Evolutionary conservation across 2,329 filamentous ascomycete genomes (phyloP).

Genomic region (Penicillium sp.): DNA sequence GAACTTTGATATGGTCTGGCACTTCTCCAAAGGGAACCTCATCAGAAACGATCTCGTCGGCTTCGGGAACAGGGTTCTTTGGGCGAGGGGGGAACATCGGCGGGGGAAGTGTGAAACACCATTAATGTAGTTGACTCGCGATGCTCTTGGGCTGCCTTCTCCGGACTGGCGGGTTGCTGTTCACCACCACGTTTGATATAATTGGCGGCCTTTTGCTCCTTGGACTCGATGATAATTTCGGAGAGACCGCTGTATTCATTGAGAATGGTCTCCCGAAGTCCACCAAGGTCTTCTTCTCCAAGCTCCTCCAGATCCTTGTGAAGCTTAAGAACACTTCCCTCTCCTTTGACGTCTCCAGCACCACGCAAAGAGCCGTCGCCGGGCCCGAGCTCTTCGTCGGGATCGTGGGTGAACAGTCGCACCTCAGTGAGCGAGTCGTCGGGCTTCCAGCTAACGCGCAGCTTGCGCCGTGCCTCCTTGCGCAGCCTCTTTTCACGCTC

Average conservation of each 20-base stretch:
- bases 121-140: constrained; percentile 46
- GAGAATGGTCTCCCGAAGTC: constrained; percentile 40
- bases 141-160: constrained; percentile 43
- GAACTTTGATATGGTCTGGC: constrained; percentile 37
- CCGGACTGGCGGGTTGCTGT: constrained; percentile 36
- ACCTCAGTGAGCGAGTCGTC: constrained; percentile 54
- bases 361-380: constrained; percentile 56
- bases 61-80: constrained; percentile 43
- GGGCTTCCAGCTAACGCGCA: constrained; percentile 58
- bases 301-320: constrained; percentile 53
- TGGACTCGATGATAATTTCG: constrained; percentile 39
- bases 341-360: constrained; percentile 55
- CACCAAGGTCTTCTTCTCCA: constrained; percentile 56
- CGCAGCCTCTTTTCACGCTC: constrained; percentile 55
- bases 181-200: constrained; percentile 43
- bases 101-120: constrained; percentile 44
- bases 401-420: constrained; percentile 57
- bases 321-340: constrained; percentile 48
- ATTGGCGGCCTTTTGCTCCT: constrained; percentile 31
- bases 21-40: constrained; percentile 42
- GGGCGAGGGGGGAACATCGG: constrained; percentile 45
- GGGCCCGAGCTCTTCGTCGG: constrained; percentile 57
- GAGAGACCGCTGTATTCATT: constrained; percentile 32
- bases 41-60: constrained; percentile 35
- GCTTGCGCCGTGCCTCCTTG: constrained; percentile 56